Evolutionary conservation across 1,139 yeast species (phyloP).

Genomic region (Nakaseomyces bracarensis): DNA sequence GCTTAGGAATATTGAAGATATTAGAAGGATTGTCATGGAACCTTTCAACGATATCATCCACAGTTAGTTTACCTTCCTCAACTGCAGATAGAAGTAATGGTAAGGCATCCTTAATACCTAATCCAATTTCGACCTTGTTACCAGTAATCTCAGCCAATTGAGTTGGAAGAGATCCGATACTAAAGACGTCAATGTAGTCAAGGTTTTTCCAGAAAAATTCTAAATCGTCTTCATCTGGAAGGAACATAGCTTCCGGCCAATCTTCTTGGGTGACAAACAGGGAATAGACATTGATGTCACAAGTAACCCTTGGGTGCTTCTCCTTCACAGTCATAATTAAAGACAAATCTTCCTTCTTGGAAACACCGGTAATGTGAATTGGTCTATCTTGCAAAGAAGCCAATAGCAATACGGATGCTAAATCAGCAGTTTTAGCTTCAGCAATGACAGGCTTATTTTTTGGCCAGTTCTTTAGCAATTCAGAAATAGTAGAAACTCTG

Average conservation of each 20-base stretch:
- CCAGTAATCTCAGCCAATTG: conserved; percentile 60
- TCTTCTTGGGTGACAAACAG: conserved; percentile 70
- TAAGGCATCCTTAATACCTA: conserved; percentile 71
- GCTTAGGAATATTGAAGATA: conserved; percentile 79
- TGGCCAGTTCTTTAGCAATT: conserved; percentile 83
- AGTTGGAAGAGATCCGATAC: conserved; percentile 75
- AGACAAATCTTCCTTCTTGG: conserved; percentile 72
- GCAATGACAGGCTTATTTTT: conserved; percentile 75
- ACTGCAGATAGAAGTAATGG: conserved; percentile 82
- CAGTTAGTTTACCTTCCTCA: conserved; percentile 58
- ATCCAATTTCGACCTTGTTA: conserved; percentile 54
- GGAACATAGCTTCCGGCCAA: conserved; percentile 57
- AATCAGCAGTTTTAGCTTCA: conserved; percentile 84
- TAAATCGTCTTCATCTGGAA: conserved; percentile 79
- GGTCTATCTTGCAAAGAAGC: conserved; percentile 83
- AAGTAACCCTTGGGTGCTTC: conserved; percentile 73
- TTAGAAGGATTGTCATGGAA: conserved; percentile 75
- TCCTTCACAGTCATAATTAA: conserved; percentile 80
- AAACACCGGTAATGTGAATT: conserved; percentile 83
- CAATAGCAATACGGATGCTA: conserved; percentile 81
- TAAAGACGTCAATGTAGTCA: conserved; percentile 71
- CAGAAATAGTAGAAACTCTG: conserved; percentile 67
- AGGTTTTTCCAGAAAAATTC: conserved; percentile 73
- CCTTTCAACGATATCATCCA: conserved; percentile 62
- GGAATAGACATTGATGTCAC: conserved; percentile 80